These are phyloP conservation scores for Colletotrichum musicola DNA, from an alignment of 2,329 filamentous ascomycete genomes.

Conservation along the genomic window DNA sequence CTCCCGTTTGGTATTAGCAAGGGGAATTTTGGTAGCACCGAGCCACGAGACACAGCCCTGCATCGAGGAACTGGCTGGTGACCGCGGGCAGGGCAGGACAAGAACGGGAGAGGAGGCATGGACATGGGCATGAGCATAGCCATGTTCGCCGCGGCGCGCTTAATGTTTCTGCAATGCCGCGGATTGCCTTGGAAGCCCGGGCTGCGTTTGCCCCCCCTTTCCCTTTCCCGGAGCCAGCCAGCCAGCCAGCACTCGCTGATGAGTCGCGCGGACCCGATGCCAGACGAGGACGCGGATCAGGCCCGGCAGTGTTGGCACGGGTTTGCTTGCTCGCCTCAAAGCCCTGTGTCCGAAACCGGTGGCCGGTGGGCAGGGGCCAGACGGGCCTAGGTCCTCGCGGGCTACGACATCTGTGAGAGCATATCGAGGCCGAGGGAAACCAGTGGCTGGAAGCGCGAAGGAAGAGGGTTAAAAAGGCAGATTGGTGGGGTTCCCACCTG, in stretches of 20 bases:
- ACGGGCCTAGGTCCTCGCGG: slow-evolving; percentile 22
- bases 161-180: neutral
- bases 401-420: slow-evolving; percentile 4
- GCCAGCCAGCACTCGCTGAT: slow-evolving; percentile 34
- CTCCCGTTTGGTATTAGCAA: neutral
- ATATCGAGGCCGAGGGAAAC: neutral
- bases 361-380: slow-evolving; percentile 5
- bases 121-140: neutral
- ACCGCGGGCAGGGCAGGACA: neutral
- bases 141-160: neutral
- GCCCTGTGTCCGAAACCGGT: slow-evolving; percentile 38
- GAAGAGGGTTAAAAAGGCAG: neutral
- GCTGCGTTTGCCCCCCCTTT: slow-evolving; percentile 13
- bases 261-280: slow-evolving; percentile 12
- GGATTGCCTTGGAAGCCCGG: neutral
- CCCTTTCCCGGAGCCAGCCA: neutral
- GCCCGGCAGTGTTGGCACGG: slow-evolving; percentile 12
- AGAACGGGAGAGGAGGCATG: neutral
- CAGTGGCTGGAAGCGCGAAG: slow-evolving; percentile 5
- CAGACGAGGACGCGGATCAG: slow-evolving; percentile 31
- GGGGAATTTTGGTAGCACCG: slow-evolving; percentile 11
- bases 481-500: slow-evolving; percentile 29
- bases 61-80: slow-evolving; percentile 5
- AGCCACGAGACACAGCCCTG: slow-evolving; percentile 35
- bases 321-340: slow-evolving; percentile 21